These are phyloP conservation scores for Barnettozyma californica DNA, from an alignment of 805 yeast genomes.

Conservation along the genomic window DNA sequence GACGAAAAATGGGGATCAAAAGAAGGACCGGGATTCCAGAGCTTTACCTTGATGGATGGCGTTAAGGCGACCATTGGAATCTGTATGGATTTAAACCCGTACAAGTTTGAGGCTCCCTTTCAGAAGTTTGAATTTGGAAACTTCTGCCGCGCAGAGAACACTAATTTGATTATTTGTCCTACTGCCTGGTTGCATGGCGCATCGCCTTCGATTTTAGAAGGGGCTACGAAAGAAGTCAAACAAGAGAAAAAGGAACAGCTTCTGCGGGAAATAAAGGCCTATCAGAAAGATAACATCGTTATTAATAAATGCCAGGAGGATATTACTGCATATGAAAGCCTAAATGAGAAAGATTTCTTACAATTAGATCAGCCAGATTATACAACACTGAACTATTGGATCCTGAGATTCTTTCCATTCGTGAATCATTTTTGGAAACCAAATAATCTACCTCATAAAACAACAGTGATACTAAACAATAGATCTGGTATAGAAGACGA, in stretches of 20 bases:
- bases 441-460: constrained; percentile 15
- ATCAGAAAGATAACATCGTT: constrained; percentile 14
- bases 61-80: constrained; percentile 65
- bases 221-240: constrained; percentile 14
- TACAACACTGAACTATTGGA: constrained; percentile 66
- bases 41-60: constrained; percentile 32
- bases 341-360: constrained; percentile 20
- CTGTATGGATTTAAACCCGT: constrained; percentile 92
- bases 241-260: constrained; percentile 11
- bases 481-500: constrained; percentile 74
- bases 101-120: constrained; percentile 78
- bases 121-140: constrained; percentile 64
- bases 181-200: constrained; percentile 76
- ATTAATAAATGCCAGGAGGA: constrained; percentile 7
- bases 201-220: constrained; percentile 35
- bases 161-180: constrained; percentile 63
- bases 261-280: constrained; percentile 11
- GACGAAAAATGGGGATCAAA: constrained; percentile 78
- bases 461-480: constrained; percentile 53
- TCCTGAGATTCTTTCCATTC: constrained; percentile 62
- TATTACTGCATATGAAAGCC: constrained; percentile 11
- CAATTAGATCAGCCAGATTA: constrained; percentile 37
- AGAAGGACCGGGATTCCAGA: constrained; percentile 57
- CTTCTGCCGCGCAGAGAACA: constrained; percentile 41
- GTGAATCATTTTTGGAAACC: constrained; percentile 30